Base-by-base conservation (phyloP, 495 filamentous ascomycete species). In the Xylaria scruposa region DNA sequence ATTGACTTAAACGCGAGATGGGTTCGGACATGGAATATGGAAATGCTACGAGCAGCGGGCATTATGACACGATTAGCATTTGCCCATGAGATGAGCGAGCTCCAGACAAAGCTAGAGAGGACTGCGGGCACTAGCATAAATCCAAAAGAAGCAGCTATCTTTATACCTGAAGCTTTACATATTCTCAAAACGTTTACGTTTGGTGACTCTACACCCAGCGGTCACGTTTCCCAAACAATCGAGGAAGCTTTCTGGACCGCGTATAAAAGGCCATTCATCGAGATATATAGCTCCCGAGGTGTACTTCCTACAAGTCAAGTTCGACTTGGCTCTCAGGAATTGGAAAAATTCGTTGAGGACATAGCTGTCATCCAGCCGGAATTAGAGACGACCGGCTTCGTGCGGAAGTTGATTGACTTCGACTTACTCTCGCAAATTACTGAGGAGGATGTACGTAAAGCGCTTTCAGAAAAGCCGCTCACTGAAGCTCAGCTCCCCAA, bases 241-340 rank as follows among this genome's bases (percentile, higher is more conserved):
- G 93, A 97, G 79, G 92, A 97, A 79, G 93, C 93, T 1, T 99
- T 98, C 77, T 99, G 96, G 96, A 95, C 89, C 70, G 93, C 92
- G 63, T 94, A 92, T 77, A 92, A 90, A 73, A 90, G 90, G 46
- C 86, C 90, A 1, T 90, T 89, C 1, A 94, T 98, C 71, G 95
- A 97, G 74, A 87, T 98, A 4, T 88, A 96, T 68, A 97, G 94
- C 15, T 96, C 93, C 7, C 88, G 90, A 67, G 97, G 97, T 59
- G 90, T 99, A 1, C 85, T 97, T 49, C 87, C 90, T 44, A 94
- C 91, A 29, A 88, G 90, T 24, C 83, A 91, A 59, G 93, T 97
- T 64, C 91, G 97, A 19, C 84, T 94, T 68, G 91, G 91, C 10
- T 91, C 91, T 8, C 91, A 94, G 67, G 93, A 97, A 74, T 81